Conservation (phyloP, 495 filamentous ascomycete species). For the Astrocystis sublimbata region DNA sequence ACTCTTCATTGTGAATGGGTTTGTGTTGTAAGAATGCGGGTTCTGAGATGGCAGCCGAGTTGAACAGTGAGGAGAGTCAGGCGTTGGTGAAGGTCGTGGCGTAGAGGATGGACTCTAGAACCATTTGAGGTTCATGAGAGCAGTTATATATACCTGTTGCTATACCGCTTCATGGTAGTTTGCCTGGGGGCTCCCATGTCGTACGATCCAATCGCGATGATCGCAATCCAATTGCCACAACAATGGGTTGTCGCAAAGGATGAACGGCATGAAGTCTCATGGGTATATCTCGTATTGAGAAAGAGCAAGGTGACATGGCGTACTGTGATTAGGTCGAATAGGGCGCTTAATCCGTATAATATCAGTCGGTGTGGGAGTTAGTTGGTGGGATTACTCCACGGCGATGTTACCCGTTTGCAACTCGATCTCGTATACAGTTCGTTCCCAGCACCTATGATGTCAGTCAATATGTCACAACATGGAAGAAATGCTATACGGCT, state of each 20-base stretch:
- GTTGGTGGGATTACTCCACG: background rate
- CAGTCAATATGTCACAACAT: background rate
- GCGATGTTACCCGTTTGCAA: background rate
- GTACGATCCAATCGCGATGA: slow-evolving; percentile 8
- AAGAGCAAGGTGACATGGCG: slow-evolving; percentile 7
- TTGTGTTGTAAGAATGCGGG: background rate
- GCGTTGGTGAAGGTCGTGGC: background rate
- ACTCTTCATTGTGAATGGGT: slow-evolving; percentile 19
- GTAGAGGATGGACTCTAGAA: too few relatives aligned
- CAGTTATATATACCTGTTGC: background rate
- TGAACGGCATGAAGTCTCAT: background rate
- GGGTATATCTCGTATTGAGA: slow-evolving; percentile 10
- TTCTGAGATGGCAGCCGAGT: background rate
- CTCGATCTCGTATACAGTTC: background rate
- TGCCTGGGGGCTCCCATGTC: background rate
- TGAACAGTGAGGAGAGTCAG: background rate
- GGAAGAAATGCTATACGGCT: background rate
- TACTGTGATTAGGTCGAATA: background rate
- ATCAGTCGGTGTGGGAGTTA: background rate
- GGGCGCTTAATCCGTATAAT: background rate
- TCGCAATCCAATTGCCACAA: background rate
- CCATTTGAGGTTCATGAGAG: background rate
- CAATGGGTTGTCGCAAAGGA: background rate
- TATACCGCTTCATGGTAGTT: background rate
- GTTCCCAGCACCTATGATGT: background rate